Base-by-base conservation (phyloP, 179 eudicot genomes). In the Nepenthes alata region DNA sequence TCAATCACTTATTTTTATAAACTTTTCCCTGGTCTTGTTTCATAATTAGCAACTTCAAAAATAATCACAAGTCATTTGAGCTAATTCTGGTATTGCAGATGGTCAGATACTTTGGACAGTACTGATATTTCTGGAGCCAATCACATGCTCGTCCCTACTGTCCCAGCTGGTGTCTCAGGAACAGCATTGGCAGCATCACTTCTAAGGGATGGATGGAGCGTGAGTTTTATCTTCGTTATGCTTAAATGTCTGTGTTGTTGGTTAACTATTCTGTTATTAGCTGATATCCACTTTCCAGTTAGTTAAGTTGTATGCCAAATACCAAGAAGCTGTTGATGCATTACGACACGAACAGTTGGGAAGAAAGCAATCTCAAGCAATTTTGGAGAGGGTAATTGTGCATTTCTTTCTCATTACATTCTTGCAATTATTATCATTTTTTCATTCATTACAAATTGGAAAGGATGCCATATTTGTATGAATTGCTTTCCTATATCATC, bases 321-420 rank as follows among this genome's bases (percentile, higher is more conserved):
- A 90, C 81, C 99, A 94, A 77, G 99, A 94, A 80, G 89, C 88
- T 64, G 89, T 84, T 53, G 99, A 94, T 70, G 97, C 99, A 37
- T 63, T 87, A 62, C 78, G 79, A 15, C 99, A 94, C 63, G 99
- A 94, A 67, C 97, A 90, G 67, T 62, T 85, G 78, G 99, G 95
- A 11, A 78, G 95, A 78, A 91, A 90, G 78, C 91, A 94, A 70
- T 71, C 96, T 16, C 85, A 94, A 77, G 96, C 89, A n/a, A 77
- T 90, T 67, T 72, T 94, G 73, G 89, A 94, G 66, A 70, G 88
- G 64, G 87, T 85, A 72, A 14, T 25, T 41, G 15, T 38, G 39
- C 41, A 9, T 9, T 54, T 8, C 34, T 63, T 53, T 63, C 5
- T 6, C 55, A 0, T 52, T 35, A 11, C 6, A 6, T 2, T 3